Evolutionary conservation across 176 grass and related monocot species (phyloP), one percentile per base, ranked within the genome.

Genomic region (Aechmea fasciata): DNA sequence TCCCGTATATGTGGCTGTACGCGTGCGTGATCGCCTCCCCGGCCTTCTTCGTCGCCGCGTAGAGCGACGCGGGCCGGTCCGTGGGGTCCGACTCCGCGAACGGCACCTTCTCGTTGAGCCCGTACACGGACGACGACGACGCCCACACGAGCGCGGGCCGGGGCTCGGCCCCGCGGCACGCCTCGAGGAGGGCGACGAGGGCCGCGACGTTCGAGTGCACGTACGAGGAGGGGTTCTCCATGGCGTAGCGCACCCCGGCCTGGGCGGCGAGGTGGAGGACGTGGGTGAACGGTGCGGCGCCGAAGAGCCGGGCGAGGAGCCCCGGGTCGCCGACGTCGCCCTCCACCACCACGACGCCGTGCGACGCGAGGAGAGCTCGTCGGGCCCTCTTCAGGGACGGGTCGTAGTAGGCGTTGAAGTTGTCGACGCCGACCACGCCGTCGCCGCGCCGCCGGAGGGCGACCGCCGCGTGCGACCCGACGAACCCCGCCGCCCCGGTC

Each of bases 1-100:
- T 72, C 10, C 88, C 84, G 73, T 91, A 91, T 69, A 91, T 91
- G 82, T 91, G 88, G 84, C 87, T 91, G 84, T 91, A 91, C 0
- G 79, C 72, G 78, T 91, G 88, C 1, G 84, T 82, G 84, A 91
- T 91, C 84, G 77, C 84, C 84, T 91, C 88, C 53, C 88, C 88
- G 65, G 88, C 84, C 65, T 91, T 91, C 88, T 91, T 91, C 13
- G 88, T 91, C 13, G 88, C 88, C 11, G 88, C 88, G 66, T 91
- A 91, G 11, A 91, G 88, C 10, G 88, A 91, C 29, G 88, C 88
- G 13, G 88, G 84, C 47, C n/a, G 65, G 69, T 91, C 88, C 9
- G 88, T 91, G 65, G 81, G 88, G 76, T 91, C 77, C 22, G 79
- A 67, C 82, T 91, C 88, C 0, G 88, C 87, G 88, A 91, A 91